phyloP scores from a whole-genome alignment of 179 eudicot species.

The Spinacia oleracea region DNA sequence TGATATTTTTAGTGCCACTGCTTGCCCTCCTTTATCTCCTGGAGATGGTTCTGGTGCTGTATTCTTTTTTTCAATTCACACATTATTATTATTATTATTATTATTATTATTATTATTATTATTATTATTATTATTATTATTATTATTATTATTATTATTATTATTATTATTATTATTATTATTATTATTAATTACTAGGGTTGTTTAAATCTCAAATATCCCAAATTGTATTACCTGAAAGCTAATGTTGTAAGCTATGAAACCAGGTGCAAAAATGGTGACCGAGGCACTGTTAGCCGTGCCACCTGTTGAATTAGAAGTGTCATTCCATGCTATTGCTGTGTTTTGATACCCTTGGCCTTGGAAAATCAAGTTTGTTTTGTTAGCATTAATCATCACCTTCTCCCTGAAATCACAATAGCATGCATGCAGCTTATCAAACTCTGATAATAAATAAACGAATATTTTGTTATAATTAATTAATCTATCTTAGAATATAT shows the following conservation, averaged over 20 bases:
- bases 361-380: constrained; percentile 62
- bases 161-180: not conserved
- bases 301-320: constrained; percentile 65
- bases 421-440: not conserved
- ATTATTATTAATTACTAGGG: not conserved
- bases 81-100: not conserved
- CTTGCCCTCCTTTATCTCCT: constrained; percentile 77
- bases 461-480: too few relatives aligned
- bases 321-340: constrained; percentile 70
- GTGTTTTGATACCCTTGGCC: constrained; percentile 74
- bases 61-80: constrained; percentile 45
- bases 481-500: not conserved
- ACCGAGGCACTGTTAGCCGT: constrained; percentile 58
- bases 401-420: constrained; percentile 63
- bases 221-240: constrained; percentile 48
- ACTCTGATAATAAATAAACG: not conserved
- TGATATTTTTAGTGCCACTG: constrained; percentile 64
- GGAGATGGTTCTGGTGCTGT: constrained; percentile 72
- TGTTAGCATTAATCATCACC: constrained; percentile 52
- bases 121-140: not conserved
- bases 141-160: not conserved
- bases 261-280: constrained; percentile 52
- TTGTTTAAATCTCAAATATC: too few relatives aligned
- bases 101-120: not conserved
- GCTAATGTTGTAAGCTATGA: constrained; percentile 72